Base-by-base conservation (phyloP, 139 green algal species). In the Micromonas commoda region DNA sequence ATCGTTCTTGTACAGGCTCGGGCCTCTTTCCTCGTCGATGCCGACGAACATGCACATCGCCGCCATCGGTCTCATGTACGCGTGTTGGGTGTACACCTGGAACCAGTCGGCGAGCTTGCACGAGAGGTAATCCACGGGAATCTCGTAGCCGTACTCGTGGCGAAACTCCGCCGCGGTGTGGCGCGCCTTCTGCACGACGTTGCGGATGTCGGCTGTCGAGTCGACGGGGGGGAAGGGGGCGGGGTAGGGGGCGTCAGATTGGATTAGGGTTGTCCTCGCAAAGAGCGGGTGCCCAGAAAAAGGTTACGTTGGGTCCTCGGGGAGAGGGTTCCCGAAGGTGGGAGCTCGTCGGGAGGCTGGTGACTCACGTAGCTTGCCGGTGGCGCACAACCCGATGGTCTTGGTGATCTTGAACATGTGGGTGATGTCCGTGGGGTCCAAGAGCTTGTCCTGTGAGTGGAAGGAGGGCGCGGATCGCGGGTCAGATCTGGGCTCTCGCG, bases 1-100 rank as follows among this genome's bases (percentile, higher is more conserved):
- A 82, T 99, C 95, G 23, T 95, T 91, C 84, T 98, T 98, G 86
- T 93, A 99, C 32, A 99, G 91, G 85, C 94, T 89, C 21, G 95
- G 93, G 0, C 95, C 95, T 0, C 80, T 53, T 86, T 98, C 95
- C 78, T 98, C 95, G 64, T 99, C 95, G 35, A 99, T 93, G 68
- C 88, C 91, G 24, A 93, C 84, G 2, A 98, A 80, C 32, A 98
- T 97, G 63, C 89, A 85, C 38, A 83, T 60, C 2, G 85, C 77
- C 20, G 78, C 84, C 21, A 87, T 61, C 29, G 83, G 82, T 29
- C 84, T 79, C 82, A 87, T 87, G 79, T 86, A 86, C 21, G 84
- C 84, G 24, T 88, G 84, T 90, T 97, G 93, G 24, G 95, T 99
- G 88, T 97, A 97, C 26, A 99, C 95, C 81, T 99, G 95, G 31